Evolutionary conservation across 164 flowering plant genomes (phyloP).

Genomic region (Magnolia changhungtana): DNA sequence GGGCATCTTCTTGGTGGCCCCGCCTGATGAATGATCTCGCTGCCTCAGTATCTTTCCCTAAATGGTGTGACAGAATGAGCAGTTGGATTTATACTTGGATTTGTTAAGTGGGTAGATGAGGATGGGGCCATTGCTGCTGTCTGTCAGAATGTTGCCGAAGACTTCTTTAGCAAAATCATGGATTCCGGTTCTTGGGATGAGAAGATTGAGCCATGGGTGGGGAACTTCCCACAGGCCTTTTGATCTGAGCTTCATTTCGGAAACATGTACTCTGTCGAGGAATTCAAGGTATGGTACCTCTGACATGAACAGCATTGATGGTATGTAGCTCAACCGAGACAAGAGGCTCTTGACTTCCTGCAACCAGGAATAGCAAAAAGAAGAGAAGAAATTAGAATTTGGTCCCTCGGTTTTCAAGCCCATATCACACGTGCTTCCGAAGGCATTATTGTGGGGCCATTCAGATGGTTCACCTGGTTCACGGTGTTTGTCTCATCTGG

Average conservation of each 20-base stretch:
- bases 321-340: conserved; percentile 59
- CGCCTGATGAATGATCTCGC: not conserved
- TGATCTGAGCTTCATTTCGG: conserved; percentile 64
- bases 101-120: conserved; percentile 84
- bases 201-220: conserved; percentile 95
- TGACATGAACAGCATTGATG: conserved; percentile 59
- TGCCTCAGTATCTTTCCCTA: not conserved
- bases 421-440: not conserved
- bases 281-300: conserved; percentile 78
- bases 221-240: conserved; percentile 89
- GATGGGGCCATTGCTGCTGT: conserved; percentile 74
- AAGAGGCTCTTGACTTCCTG: conserved; percentile 59
- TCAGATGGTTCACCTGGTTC: conserved; percentile 45
- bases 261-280: conserved; percentile 76
- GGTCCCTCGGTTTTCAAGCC: not conserved
- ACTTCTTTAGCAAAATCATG: conserved; percentile 59
- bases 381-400: conserved; percentile 4
- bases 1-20: not conserved
- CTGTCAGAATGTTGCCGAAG: conserved; percentile 71
- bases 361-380: conserved; percentile 10
- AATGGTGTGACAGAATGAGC: not conserved
- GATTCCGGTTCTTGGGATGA: conserved; percentile 67
- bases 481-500: conserved; percentile 35
- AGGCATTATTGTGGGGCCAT: conserved; percentile 10
- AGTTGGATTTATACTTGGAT: conserved; percentile 49